Conservation (phyloP, 495 filamentous ascomycete species). For the Neurospora sp. region DNA sequence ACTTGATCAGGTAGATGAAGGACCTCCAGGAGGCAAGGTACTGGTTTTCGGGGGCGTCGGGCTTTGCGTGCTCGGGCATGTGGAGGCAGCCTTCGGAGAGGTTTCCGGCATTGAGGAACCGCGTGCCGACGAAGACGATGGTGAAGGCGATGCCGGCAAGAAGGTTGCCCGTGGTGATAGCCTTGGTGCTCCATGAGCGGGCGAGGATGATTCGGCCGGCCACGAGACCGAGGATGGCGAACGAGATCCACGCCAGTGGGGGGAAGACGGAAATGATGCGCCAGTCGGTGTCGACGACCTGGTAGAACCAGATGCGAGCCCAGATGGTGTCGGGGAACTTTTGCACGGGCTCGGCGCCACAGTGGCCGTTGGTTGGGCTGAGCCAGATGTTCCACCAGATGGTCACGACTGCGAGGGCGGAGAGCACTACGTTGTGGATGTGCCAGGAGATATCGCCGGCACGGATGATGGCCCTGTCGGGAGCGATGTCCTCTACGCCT, state of each 20-base stretch:
- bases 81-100: constrained; percentile 24
- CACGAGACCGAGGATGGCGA: constrained; percentile 25
- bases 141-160: constrained; percentile 10
- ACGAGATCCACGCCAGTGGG: constrained; percentile 26
- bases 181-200: constrained; percentile 12
- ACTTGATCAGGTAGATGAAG: constrained; percentile 30
- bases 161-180: constrained; percentile 14
- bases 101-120: constrained; percentile 22
- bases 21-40: constrained; percentile 19
- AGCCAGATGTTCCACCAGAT: constrained; percentile 29
- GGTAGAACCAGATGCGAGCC: constrained; percentile 20
- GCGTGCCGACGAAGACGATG: constrained; percentile 15
- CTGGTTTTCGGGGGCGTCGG: constrained; percentile 9
- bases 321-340: constrained; percentile 6
- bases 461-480: constrained; percentile 15
- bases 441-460: constrained; percentile 24
- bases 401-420: constrained; percentile 11
- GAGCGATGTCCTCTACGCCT: constrained; percentile 3
- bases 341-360: constrained; percentile 3
- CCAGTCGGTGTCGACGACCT: not conserved
- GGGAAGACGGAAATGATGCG: constrained; percentile 21
- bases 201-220: constrained; percentile 25
- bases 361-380: constrained; percentile 21
- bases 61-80: constrained; percentile 18
- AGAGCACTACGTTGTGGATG: constrained; percentile 17